Base-by-base conservation (phyloP, 2,329 filamentous ascomycete genomes). In the Westerdykella sp. region DNA sequence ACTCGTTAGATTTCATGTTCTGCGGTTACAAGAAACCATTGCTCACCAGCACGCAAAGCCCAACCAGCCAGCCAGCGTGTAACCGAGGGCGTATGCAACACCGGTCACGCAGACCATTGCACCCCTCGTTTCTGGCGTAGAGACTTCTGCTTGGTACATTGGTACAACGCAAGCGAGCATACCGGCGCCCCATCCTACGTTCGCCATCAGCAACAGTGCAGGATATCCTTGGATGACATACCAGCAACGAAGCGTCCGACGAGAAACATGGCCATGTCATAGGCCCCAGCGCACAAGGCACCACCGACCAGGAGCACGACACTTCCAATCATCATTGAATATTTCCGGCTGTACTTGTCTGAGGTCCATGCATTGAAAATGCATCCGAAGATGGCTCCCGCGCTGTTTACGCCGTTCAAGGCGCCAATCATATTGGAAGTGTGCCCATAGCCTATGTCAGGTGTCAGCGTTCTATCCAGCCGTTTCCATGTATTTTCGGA, bases 401-500 rank as follows among this genome's bases (percentile, higher is more conserved):
- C 71, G 14, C 65, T 67, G 49, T 69, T 71, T 5, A 73, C 57
- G 30, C 71, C 71, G 54, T 73, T 73, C 40, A 73, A 60, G 15
- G 69, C 71, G 25, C 68, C 71, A 35, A 72, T 69, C 15, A 70
- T 60, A 44, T 67, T 64, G 4, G 68, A 63, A 1, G 71, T 72
- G 36, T 67, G 65, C 1, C 49, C 49, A 48, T 73, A 73, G 16
- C 68, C 69, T 47, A 18, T 21, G 18, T 21, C 6, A 21, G 18
- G 18, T 21, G 18, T 21, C 18, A 21, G 18, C 3, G 18, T 11
- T 35, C 28, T 30, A 18, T 44, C 13, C 35, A 28, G 4, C 15
- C 18, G 2, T 12, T 34, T 18, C 18, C 18, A 23, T 21, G 15
- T 28, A 37, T n/a, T 32, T 15, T n/a, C 12, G 16, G 22, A 14